A percentile compares a stretch with the other conserved stretches of the same genome.
phyloP scores from a whole-genome alignment of 768 basidiomycete genomes.

The Auricularia cornea region DNA sequence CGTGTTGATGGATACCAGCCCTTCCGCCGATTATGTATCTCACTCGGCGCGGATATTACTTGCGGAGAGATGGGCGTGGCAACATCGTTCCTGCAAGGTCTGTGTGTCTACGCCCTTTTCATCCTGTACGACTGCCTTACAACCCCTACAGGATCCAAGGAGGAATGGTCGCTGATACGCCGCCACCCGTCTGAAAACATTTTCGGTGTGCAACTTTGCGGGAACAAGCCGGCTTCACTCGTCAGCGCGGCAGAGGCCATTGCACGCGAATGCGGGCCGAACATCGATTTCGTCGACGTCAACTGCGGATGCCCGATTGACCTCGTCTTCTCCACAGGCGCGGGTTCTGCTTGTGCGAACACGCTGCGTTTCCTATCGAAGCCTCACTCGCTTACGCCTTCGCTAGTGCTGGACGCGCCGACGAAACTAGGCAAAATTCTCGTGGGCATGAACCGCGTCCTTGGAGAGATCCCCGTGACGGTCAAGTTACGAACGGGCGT shows the following conservation, averaged over 20 bases:
- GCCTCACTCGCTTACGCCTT: too few relatives aligned
- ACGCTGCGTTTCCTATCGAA: too few relatives aligned
- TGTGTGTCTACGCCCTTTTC: background rate
- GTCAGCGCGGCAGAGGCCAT: slow-evolving; percentile 79
- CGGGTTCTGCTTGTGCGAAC: slow-evolving; percentile 76
- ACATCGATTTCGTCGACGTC: slow-evolving; percentile 86
- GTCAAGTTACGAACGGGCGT: slow-evolving; percentile 91
- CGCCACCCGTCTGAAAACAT: slow-evolving; percentile 78
- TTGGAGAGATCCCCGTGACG: slow-evolving; percentile 87
- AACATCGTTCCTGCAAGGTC: slow-evolving; percentile 58
- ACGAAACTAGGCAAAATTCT: slow-evolving; percentile 80
- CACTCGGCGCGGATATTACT: slow-evolving; percentile 87
- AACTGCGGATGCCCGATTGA: slow-evolving; percentile 99
- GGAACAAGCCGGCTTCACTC: slow-evolving; percentile 72
- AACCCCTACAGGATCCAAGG: slow-evolving; percentile 53
- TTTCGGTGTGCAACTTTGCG: slow-evolving; percentile 91
- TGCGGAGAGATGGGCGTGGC: slow-evolving; percentile 98
- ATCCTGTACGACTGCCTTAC: background rate
- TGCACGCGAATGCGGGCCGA: slow-evolving; percentile 51
- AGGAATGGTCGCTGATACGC: slow-evolving; percentile 91
- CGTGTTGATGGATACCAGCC: slow-evolving; percentile 42
- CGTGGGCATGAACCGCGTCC: slow-evolving; percentile 81
- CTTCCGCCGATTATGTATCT: slow-evolving; percentile 82
- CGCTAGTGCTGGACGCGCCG: slow-evolving; percentile 83
- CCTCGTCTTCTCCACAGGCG: slow-evolving; percentile 84